Base-by-base conservation (phyloP, 2,329 filamentous ascomycete genomes). In the Hypoxylon sp. region DNA sequence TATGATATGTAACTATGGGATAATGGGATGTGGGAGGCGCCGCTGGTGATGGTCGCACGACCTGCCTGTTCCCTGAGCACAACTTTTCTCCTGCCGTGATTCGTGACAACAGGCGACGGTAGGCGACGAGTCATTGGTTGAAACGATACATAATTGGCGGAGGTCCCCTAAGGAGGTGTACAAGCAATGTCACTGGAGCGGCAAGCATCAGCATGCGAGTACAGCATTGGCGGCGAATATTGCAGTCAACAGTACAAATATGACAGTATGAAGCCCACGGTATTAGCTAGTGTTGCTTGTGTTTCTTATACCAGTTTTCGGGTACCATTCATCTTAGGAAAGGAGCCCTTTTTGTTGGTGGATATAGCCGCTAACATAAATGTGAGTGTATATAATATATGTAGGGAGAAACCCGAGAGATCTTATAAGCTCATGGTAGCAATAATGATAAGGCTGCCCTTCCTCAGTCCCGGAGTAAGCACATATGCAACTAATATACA, bases 21-120 rank as follows among this genome's bases (percentile, higher is more conserved):
- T 53, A 39, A 46, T 56, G 53, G 35, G 57, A 61, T 58, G 62
- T 64, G 54, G 37, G 50, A 68, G 59, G 54, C 52, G 58, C 52
- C 61, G 55, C 21, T 42, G 56, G 62, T 47, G 52, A 62, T 48
- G 53, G 73, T 73, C 48, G 65, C 68, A 74, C 72, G 48, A 68
- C 64, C 67, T 70, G 68, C 66, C 56, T 62, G 71, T 69, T 69
- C 70, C 66, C 67, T 32, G 67, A 62, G 52, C 47, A 71, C 66
- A 58, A 54, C 67, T 69, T 67, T 27, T 32, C 11, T 37, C 46
- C 61, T 72, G 72, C 55, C 48, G 69, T 72, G 68, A 72, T 69
- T 72, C 62, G 72, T 70, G 65, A 70, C 63, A 68, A 57, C 44
- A 67, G 66, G 62, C 50, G 65, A 65, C 50, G 54, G 60, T 58